Conservation (phyloP, 805 yeast genomes). For the Schwanniomyces sp. region DNA sequence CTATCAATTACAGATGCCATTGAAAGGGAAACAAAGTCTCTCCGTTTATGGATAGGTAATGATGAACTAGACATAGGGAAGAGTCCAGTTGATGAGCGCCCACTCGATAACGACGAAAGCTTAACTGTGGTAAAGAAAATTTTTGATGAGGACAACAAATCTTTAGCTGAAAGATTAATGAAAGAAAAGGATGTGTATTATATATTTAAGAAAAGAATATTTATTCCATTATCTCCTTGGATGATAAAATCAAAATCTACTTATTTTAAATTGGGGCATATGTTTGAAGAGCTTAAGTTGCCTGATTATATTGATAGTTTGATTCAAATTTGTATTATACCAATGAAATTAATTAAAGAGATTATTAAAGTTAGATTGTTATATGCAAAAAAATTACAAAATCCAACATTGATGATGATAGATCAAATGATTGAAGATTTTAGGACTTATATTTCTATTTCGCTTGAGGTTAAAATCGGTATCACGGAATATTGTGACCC, state of each 20-base stretch:
- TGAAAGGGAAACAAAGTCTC: conserved; percentile 55
- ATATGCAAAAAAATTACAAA: conserved; percentile 74
- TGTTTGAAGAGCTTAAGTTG: conserved; percentile 66
- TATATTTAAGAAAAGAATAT: conserved; percentile 68
- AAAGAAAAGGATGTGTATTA: conserved; percentile 76
- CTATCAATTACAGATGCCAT: conserved; percentile 70
- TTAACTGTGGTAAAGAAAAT: conserved; percentile 23
- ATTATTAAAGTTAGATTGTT: conserved; percentile 69
- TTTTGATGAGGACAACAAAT: conserved; percentile 58
- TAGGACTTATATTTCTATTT: conserved; percentile 70
- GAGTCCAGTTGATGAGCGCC: conserved; percentile 20
- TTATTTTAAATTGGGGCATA: conserved; percentile 57
- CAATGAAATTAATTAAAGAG: conserved; percentile 76
- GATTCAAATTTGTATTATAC: conserved; percentile 68
- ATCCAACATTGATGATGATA: conserved; percentile 93
- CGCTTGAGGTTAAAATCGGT: conserved; percentile 71
- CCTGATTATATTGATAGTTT: conserved; percentile 71
- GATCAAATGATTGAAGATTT: conserved; percentile 92
- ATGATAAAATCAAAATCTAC: conserved; percentile 77
- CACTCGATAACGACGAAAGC: conserved; percentile 8
- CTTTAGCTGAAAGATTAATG: conserved; percentile 80
- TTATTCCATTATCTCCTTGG: conserved; percentile 75
- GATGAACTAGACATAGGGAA: conserved; percentile 66
- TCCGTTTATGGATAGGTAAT: conserved; percentile 83
- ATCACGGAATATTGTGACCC: conserved; percentile 60